Percentiles rank a stretch among this genome's conserved stretches.
Evolutionary conservation across 2,329 filamentous ascomycete species (phyloP).

Genomic region (Colletotrichum sojae): DNA sequence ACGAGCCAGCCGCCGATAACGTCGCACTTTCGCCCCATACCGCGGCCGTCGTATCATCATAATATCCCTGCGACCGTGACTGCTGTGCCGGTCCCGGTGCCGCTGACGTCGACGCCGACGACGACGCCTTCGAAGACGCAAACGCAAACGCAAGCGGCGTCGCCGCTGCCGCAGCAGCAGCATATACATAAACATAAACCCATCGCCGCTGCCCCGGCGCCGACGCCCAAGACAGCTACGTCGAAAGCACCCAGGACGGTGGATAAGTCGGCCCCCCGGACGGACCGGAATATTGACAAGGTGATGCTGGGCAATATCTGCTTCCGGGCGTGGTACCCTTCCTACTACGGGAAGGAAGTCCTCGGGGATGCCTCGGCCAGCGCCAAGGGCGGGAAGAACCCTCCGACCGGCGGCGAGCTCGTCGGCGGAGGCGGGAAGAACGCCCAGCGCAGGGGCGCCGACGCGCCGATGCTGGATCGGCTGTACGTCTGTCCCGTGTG

Average conservation of each 20-base stretch:
- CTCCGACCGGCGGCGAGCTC: conserved; percentile 14
- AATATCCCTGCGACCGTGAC: conserved; percentile 17
- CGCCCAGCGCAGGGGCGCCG: conserved; percentile 50
- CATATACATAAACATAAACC: neutral
- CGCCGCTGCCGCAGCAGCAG: conserved; percentile 40
- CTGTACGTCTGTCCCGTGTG: conserved; percentile 93
- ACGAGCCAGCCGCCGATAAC: conserved; percentile 42
- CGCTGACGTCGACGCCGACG: conserved; percentile 37
- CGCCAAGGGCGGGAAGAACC: conserved; percentile 37
- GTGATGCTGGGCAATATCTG: conserved; percentile 87
- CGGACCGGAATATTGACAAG: conserved; percentile 85
- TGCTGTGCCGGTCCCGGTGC: conserved; percentile 28
- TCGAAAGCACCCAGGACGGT: conserved; percentile 34
- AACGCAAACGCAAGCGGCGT: conserved; percentile 5
- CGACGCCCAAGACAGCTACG: conserved; percentile 21
- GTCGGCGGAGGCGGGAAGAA: conserved; percentile 45
- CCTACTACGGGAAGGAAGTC: conserved; percentile 85
- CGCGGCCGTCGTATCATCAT: conserved; percentile 25
- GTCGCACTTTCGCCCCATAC: conserved; percentile 33
- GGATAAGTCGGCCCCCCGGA: conserved; percentile 54
- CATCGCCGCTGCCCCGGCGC: conserved; percentile 17
- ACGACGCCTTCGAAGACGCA: conserved; percentile 43
- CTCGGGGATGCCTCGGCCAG: conserved; percentile 62
- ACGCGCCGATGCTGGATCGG: conserved; percentile 69
- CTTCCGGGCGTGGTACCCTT: conserved; percentile 94